These are phyloP conservation scores for Rhynchospora breviuscula DNA, from an alignment of 176 grass and related monocot species.

Conservation along the genomic window DNA sequence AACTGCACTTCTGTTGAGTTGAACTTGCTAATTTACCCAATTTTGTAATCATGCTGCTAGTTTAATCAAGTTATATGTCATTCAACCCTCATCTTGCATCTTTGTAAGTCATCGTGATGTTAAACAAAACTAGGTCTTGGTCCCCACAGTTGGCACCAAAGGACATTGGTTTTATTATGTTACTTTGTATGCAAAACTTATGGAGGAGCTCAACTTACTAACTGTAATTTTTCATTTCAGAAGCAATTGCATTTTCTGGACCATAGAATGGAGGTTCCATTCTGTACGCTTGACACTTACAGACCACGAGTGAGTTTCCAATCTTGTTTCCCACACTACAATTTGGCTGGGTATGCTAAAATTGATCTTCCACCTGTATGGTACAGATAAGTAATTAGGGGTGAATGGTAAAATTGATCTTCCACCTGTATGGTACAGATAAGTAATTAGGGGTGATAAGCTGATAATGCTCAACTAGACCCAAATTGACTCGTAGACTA, in stretches of 20 bases:
- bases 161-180: not conserved
- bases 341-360: not conserved
- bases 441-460: not conserved
- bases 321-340: not conserved
- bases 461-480: not conserved
- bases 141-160: not conserved
- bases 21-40: not conserved
- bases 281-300: slow-evolving; percentile 53
- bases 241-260: slow-evolving; percentile 76
- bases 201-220: not conserved
- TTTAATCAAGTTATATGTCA: not conserved
- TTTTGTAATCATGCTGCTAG: not conserved
- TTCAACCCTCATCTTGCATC: not conserved
- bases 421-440: not conserved
- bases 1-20: not conserved
- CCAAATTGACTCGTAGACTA: not conserved
- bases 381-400: not conserved
- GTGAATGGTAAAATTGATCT: not conserved
- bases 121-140: not conserved
- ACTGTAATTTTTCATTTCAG: slow-evolving; percentile 31
- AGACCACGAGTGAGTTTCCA: slow-evolving; percentile 63
- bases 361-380: not conserved
- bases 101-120: not conserved
- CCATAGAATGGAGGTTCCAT: slow-evolving; percentile 76
- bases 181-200: not conserved